Conservation (phyloP, 2,329 filamentous ascomycete species). For the Thermothelomyces thermophilus region DNA sequence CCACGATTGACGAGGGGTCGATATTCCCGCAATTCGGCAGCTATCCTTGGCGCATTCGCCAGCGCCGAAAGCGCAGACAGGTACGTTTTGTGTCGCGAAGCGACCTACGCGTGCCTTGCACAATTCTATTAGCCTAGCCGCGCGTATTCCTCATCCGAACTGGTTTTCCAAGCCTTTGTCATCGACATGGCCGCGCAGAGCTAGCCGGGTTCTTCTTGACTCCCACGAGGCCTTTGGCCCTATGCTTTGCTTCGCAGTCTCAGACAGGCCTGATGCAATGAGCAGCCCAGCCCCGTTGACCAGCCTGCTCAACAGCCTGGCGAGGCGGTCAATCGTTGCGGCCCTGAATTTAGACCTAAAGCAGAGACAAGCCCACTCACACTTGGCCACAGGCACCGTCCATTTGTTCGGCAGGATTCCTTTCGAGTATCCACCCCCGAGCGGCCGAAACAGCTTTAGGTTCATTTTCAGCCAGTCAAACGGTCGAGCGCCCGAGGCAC, state of each 20-base stretch:
- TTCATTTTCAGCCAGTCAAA: constrained; percentile 28
- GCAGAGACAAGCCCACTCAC: constrained; percentile 21
- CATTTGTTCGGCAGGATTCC: constrained; percentile 10
- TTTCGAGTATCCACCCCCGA: constrained; percentile 16
- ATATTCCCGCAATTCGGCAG: background rate
- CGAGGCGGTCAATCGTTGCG: constrained; percentile 7
- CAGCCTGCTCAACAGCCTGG: constrained; percentile 1
- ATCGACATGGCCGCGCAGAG: background rate
- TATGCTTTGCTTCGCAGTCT: background rate
- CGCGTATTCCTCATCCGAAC: background rate
- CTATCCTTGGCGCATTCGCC: constrained; percentile 8
- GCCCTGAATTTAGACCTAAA: constrained; percentile 11
- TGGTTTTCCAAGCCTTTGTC: background rate
- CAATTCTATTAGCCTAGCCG: background rate
- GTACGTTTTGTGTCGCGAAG: constrained; percentile 3
- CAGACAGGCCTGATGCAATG: constrained; percentile 17
- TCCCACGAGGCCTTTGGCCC: background rate
- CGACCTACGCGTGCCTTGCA: too few relatives aligned
- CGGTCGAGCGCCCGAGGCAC: constrained; percentile 25
- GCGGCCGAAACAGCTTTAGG: constrained; percentile 13
- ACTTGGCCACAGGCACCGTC: constrained; percentile 20
- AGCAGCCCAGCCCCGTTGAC: constrained; percentile 10
- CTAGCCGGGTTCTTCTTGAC: background rate
- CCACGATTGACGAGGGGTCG: constrained; percentile 7
- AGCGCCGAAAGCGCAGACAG: constrained; percentile 3